Percentiles rank a stretch among this genome's conserved stretches.
Conservation (phyloP, 306 rosid genomes). For the Cotoneaster glaucophyllus region DNA sequence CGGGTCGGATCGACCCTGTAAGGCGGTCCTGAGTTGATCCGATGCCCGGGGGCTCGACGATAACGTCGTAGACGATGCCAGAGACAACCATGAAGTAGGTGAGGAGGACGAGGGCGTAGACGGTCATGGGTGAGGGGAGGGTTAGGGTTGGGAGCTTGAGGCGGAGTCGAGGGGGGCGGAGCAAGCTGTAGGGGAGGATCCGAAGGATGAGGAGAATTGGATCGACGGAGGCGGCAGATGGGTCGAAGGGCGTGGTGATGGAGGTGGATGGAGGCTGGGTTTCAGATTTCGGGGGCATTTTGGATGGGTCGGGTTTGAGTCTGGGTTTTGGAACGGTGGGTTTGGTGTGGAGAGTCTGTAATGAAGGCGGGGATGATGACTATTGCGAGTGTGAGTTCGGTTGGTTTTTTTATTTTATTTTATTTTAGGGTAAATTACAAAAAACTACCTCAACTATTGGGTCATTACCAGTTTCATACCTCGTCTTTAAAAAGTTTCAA, state of each 20-base stretch:
- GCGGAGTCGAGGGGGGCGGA: conserved; percentile 47
- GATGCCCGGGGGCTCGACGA: conserved; percentile 94
- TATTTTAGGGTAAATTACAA: too few species aligned
- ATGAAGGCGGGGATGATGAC: too few species aligned
- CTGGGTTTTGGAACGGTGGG: too few species aligned
- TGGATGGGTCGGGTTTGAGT: neutral
- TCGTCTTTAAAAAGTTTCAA: too few species aligned
- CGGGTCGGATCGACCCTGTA: conserved; percentile 85
- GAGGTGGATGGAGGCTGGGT: conserved; percentile 12
- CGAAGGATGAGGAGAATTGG: conserved; percentile 38
- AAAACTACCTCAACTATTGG: too few species aligned
- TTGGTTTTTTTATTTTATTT: too few species aligned
- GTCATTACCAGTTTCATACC: too few species aligned
- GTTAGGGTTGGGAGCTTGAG: conserved; percentile 33
- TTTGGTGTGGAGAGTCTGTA: neutral
- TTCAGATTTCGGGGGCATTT: conserved; percentile 44
- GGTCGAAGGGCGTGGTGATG: conserved; percentile 1
- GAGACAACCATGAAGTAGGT: conserved; percentile 97
- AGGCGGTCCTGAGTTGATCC: conserved; percentile 76
- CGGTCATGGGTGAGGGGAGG: conserved; percentile 53
- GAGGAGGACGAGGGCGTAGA: conserved; percentile 68
- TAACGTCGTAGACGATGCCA: conserved; percentile 87
- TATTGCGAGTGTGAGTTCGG: neutral
- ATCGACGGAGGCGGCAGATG: conserved; percentile 23
- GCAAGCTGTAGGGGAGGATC: conserved; percentile 58